Evolutionary conservation across 1,139 yeast species (phyloP), one percentile per base, ranked within the genome.

Genomic region (Meyerozyma guilliermondii): DNA sequence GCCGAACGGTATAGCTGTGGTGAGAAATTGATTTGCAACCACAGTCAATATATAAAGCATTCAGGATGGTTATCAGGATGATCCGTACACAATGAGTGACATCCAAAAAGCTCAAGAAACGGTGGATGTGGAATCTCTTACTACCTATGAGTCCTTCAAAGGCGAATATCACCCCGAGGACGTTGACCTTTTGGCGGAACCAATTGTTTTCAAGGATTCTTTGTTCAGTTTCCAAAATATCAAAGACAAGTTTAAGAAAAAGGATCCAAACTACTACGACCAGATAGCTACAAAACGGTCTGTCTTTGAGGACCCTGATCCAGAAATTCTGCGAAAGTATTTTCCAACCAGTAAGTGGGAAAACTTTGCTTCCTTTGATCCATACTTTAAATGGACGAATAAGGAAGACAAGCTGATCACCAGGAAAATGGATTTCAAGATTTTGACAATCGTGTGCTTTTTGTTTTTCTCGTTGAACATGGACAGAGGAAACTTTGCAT

Each of bases 381-480:
- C 78, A 0, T 62, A 63, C 1, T 62, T 74, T 30, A 56, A 61
- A 8, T 78, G 81, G 81, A 60, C 70, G 1, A 42, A 49, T 4
- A 62, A 60, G 23, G 80, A 76, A 48, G 80, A 75, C 49, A 58
- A 54, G 22, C 58, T 55, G 28, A 53, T 76, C 9, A 49, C 66
- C 4, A 50, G 71, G 50, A 74, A 71, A 48, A 60, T 72, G 35
- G 81, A 78, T 48, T 58, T 58, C 49, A 60, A 64, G 27, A 80
- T 76, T 20, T 61, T 78, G 2, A 50, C 74, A 27, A 60, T 74
- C 56, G 78, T 80, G 0, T 73, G 75, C 46, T 46, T 75, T 41
- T 64, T 77, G 71, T 78, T 78, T 54, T 61, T 71, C 28, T 78
- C 76, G 3, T 60, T 78, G 43, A 77, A 78, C 48, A 59, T 76